These are phyloP conservation scores for Coleophoma eucalyptorum DNA, from an alignment of 2,329 filamentous ascomycete genomes.

Conservation along the genomic window DNA sequence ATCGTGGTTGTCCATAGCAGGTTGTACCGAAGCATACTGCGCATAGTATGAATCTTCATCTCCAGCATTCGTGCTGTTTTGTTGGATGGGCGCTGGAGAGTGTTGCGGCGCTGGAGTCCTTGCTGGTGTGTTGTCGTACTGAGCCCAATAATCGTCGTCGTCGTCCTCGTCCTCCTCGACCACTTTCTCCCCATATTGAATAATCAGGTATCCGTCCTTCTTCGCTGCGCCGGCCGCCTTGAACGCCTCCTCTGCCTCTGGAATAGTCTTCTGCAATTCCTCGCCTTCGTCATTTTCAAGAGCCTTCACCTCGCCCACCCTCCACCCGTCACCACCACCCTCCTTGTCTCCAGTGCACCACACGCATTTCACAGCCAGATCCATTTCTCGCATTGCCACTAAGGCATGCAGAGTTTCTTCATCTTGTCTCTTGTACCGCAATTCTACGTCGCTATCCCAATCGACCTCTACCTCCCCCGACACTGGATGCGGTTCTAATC, in stretches of 20 bases:
- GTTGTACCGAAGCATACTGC: constrained; percentile 74
- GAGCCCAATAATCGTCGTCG: constrained; percentile 77
- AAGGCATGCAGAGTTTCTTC: constrained; percentile 70
- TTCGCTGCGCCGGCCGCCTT: constrained; percentile 27
- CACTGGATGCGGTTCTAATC: constrained; percentile 74
- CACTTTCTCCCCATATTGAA: constrained; percentile 10
- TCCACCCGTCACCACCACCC: constrained; percentile 62
- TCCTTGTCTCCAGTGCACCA: constrained; percentile 60
- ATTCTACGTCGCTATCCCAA: constrained; percentile 60
- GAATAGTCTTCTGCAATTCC: constrained; percentile 46
- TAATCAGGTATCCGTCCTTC: not conserved
- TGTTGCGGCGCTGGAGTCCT: constrained; percentile 62
- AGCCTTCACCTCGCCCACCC: constrained; percentile 64
- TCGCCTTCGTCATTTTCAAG: constrained; percentile 50
- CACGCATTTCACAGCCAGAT: constrained; percentile 61
- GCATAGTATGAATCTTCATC: constrained; percentile 72
- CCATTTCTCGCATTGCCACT: constrained; percentile 57
- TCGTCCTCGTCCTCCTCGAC: constrained; percentile 46
- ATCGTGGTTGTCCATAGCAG: constrained; percentile 76
- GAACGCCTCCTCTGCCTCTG: constrained; percentile 58
- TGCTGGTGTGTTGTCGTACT: constrained; percentile 69
- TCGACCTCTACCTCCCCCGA: constrained; percentile 76
- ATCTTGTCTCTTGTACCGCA: constrained; percentile 66
- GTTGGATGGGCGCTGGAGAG: constrained; percentile 39
- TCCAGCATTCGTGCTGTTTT: constrained; percentile 22